A percentile compares a stretch with the other conserved stretches of the same genome.
These are phyloP conservation scores for Allomyces macrogynus DNA, from an alignment of 192 early-diverging fungal species.

Conservation along the genomic window DNA sequence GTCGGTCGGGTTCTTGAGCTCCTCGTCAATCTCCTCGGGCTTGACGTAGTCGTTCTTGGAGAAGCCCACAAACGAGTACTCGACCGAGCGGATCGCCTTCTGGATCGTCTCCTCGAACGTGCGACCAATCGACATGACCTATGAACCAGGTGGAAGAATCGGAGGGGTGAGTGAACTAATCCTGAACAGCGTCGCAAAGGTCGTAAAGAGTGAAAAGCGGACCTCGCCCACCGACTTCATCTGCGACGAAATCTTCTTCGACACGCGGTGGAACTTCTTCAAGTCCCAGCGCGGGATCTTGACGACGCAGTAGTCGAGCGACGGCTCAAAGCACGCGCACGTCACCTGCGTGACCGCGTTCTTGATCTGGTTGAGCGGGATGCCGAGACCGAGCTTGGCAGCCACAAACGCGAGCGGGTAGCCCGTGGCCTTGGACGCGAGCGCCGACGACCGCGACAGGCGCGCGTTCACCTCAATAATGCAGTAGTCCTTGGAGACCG, in stretches of 20 bases:
- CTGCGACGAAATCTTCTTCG: constrained; percentile 64
- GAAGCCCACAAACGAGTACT: constrained; percentile 71
- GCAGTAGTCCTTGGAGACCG: constrained; percentile 80
- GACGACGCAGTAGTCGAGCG: constrained; percentile 74
- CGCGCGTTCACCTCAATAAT: constrained; percentile 99
- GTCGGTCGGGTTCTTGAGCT: constrained; percentile 75
- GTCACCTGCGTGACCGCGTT: constrained; percentile 92
- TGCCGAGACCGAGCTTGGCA: constrained; percentile 84
- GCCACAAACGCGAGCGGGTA: constrained; percentile 97
- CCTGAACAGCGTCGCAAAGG: too few relatives aligned
- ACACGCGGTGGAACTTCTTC: constrained; percentile 87
- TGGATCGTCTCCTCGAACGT: constrained; percentile 97
- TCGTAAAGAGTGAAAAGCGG: too few relatives aligned
- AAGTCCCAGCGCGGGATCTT: constrained; percentile 85
- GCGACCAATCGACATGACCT: constrained; percentile 87
- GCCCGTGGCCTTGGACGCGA: constrained; percentile 94
- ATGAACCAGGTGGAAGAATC: too few relatives aligned
- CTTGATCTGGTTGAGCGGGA: constrained; percentile 76
- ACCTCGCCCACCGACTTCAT: constrained; percentile 94
- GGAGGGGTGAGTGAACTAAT: too few relatives aligned
- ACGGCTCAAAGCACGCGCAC: constrained; percentile 93
- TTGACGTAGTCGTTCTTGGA: constrained; percentile 43
- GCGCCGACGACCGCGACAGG: constrained; percentile 71
- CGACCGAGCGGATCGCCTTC: constrained; percentile 83
- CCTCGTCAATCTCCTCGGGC: constrained; percentile 54